Conservation (phyloP, 2,329 filamentous ascomycete genomes). For the Chaetomium olivaceum region DNA sequence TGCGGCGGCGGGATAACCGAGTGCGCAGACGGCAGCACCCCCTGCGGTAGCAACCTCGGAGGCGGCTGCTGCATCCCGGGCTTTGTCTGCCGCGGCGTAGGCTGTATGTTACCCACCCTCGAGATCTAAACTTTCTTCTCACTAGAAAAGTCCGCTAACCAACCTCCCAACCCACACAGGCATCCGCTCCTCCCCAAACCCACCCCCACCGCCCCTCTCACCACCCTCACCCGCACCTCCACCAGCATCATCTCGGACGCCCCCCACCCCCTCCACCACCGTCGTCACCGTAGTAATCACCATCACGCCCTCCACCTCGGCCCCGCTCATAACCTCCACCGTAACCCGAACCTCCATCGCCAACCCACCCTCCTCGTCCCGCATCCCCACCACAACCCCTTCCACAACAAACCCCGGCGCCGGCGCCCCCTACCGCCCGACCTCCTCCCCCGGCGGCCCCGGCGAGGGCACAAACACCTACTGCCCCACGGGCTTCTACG, state of each 20-base stretch:
- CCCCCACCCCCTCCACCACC: conserved; percentile 43
- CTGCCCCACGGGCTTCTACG: conserved; percentile 91
- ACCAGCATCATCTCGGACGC: conserved; percentile 40
- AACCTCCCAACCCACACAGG: conserved; percentile 32
- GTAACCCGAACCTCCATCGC: conserved; percentile 42
- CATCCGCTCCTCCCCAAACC: conserved; percentile 35
- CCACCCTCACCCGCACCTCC: conserved; percentile 44
- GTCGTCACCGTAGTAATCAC: conserved; percentile 46
- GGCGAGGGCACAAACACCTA: conserved; percentile 34
- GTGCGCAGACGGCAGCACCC: conserved; percentile 64
- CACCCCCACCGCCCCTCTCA: conserved; percentile 18
- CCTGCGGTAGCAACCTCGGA: conserved; percentile 64
- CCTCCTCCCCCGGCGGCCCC: conserved; percentile 38
- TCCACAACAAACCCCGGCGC: conserved; percentile 41
- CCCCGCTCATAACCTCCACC: conserved; percentile 40
- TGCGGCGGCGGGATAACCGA: conserved; percentile 64
- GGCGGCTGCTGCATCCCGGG: conserved; percentile 77
- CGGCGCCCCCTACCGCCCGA: conserved; percentile 52
- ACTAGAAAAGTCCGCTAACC: background rate
- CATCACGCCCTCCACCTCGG: conserved; percentile 36
- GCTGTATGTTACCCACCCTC: conserved; percentile 58
- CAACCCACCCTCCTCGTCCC: conserved; percentile 31
- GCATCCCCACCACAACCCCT: background rate
- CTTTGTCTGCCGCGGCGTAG: conserved; percentile 67
- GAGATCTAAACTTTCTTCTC: conserved; percentile 28